Conservation (phyloP, 495 filamentous ascomycete species). For the Neurospora discreta region DNA sequence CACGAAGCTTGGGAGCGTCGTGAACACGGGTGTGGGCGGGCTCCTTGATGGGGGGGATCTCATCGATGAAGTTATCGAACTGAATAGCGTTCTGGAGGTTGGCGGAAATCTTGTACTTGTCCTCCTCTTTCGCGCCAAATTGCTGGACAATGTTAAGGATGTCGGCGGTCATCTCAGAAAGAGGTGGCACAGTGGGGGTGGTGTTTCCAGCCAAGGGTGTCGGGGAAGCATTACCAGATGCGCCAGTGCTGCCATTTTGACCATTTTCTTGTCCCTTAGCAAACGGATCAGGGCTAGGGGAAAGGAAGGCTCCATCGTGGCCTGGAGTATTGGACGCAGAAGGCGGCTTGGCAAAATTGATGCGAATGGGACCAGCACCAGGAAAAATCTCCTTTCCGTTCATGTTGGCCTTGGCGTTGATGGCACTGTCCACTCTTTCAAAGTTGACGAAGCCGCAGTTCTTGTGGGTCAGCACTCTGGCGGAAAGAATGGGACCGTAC, state of each 20-base stretch:
- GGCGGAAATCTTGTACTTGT: conserved; percentile 56
- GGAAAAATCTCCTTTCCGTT: conserved; percentile 98
- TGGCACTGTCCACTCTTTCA: conserved; percentile 77
- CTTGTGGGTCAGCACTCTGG: conserved; percentile 92
- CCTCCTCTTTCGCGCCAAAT: conserved; percentile 79
- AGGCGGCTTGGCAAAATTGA: conserved; percentile 94
- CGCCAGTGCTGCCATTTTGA: conserved; percentile 26
- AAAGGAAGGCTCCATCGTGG: conserved; percentile 70
- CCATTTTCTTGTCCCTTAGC: conserved; percentile 39
- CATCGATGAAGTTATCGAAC: conserved; percentile 59
- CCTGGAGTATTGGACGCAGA: conserved; percentile 79
- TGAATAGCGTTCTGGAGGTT: conserved; percentile 67
- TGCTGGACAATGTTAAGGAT: conserved; percentile 79
- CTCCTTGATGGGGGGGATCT: conserved; percentile 84
- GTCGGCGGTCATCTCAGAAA: conserved; percentile 67
- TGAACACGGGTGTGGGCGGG: conserved; percentile 83
- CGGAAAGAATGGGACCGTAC: conserved; percentile 85
- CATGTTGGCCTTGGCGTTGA: conserved; percentile 71
- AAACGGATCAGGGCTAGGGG: conserved; percentile 85
- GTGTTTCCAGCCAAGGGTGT: conserved; percentile 32
- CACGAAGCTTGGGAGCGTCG: conserved; percentile 88
- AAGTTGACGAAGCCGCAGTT: conserved; percentile 99
- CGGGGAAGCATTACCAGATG: conserved; percentile 33
- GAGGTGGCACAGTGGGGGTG: conserved; percentile 54
- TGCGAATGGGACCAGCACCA: conserved; percentile 85